A percentile compares a stretch with the other conserved stretches of the same genome.
Conservation (phyloP, 306 rosid genomes). For the Amphicarpaea edgeworthii region DNA sequence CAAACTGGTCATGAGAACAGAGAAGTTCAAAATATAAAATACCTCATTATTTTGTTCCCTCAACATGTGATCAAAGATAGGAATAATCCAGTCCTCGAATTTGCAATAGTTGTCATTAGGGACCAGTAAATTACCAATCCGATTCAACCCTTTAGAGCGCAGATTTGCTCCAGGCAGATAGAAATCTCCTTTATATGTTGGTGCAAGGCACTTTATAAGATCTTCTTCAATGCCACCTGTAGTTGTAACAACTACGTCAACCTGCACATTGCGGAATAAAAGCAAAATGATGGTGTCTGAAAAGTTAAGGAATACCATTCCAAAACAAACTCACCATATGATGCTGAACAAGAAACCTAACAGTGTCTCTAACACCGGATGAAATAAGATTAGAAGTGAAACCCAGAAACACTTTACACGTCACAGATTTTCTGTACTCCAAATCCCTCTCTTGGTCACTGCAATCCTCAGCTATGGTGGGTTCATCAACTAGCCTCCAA, state of each 20-base stretch:
- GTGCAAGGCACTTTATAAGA: conserved; percentile 92
- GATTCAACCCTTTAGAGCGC: conserved; percentile 89
- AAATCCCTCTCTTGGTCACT: conserved; percentile 61
- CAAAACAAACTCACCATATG: conserved; percentile 70
- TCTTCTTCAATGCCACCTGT: conserved; percentile 97
- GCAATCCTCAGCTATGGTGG: conserved; percentile 60
- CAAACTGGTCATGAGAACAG: conserved; percentile 2
- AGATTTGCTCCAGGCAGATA: conserved; percentile 74
- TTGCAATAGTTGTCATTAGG: conserved; percentile 93
- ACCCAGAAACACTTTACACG: conserved; percentile 86
- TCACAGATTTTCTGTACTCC: conserved; percentile 59
- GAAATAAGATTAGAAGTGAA: conserved; percentile 95
- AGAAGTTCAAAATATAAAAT: conserved; percentile 29
- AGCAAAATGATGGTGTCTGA: background rate
- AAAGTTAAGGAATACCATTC: no score
- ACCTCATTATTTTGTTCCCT: conserved; percentile 79
- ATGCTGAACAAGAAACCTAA: conserved; percentile 86
- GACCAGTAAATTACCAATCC: conserved; percentile 92
- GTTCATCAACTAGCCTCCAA: conserved; percentile 88
- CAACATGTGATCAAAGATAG: conserved; percentile 92
- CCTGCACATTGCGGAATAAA: conserved; percentile 59
- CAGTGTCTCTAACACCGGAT: conserved; percentile 88
- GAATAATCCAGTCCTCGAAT: conserved; percentile 97
- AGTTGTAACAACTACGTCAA: conserved; percentile 90
- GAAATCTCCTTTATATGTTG: conserved; percentile 86